Evolutionary conservation across 2,329 filamentous ascomycete genomes (phyloP).

Genomic region (Alternaria ethzedia): DNA sequence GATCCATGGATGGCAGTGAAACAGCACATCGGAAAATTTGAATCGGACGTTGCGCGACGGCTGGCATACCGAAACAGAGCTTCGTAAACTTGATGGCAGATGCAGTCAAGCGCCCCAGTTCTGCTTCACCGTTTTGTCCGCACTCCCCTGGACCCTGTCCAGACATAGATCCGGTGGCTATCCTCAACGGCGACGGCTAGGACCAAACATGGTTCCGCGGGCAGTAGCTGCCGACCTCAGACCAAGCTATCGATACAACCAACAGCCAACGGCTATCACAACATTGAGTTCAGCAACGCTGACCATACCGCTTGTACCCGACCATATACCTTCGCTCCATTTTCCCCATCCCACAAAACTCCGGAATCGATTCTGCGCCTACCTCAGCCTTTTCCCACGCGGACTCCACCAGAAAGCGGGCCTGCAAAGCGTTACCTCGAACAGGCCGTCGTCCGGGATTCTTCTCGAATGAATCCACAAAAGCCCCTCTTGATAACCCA

Average conservation of each 20-base stretch:
- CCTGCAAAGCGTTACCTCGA: constrained; percentile 1
- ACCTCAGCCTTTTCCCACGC: not conserved
- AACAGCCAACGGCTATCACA: not conserved
- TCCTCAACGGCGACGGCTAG: not conserved
- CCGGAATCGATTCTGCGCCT: not conserved
- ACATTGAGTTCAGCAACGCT: not conserved
- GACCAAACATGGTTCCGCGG: not conserved
- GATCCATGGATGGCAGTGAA: not conserved
- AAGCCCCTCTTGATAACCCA: not conserved
- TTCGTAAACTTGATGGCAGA: not conserved
- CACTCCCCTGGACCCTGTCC: not conserved
- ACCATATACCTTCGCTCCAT: not conserved
- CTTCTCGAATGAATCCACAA: not conserved
- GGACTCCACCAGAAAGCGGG: not conserved
- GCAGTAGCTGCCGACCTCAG: not conserved
- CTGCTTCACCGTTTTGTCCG: not conserved
- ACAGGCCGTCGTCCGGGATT: constrained; percentile 3
- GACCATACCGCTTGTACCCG: not conserved
- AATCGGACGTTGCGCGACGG: not conserved
- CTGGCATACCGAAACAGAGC: not conserved
- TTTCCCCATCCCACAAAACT: not conserved
- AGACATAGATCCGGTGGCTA: not conserved
- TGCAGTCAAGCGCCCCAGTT: constrained; percentile 1
- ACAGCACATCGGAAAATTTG: not conserved
- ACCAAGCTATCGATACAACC: not conserved